Base-by-base conservation (phyloP, 139 green algal genomes). In the Picochlorum sp. region DNA sequence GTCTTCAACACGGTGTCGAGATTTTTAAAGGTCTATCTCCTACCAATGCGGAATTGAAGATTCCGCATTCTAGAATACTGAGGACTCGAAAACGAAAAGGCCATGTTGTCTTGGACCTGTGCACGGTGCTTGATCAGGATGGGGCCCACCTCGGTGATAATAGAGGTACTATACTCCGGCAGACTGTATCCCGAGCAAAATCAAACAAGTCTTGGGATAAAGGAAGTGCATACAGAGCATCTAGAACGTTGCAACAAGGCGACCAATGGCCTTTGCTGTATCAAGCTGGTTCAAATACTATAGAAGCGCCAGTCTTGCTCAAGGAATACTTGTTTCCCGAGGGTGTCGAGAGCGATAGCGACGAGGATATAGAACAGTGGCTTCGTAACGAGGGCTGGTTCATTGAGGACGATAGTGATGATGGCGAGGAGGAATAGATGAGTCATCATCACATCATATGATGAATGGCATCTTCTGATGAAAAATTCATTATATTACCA, bases 21-120 rank as follows among this genome's bases (percentile, higher is more conserved):
- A 28, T 3, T 28, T 4, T 28, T 28, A 28, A 28, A 30, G 28
- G 4, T 30, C 28, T 30, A 30, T 30, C 28, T 7, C 7, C 28
- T 30, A 30, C 28, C 28, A 30, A 30, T 30, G 28, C 0, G 28
- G 28, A 30, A 30, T 30, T 8, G 47, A 26, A 20, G 47, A 54
- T 54, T 26, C 47, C 47, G 0, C 18, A 20, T 21, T 79, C 71
- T 28, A 59, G 71, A 4, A 51, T 78, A 56, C 60, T 88, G 14
- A 79, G 74, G 24, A 56, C 59, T 21, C 83, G 85, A 4, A 90
- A 81, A 66, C 73, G 75, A 6, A 65, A 65, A 15, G 65, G 78
- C 16, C 85, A 92, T 45, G 72, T 92, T 21, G 51, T 92, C 16
- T 65, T 92, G 5, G 85, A 92, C 57, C 21, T 92, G 14, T 92